Base-by-base conservation (phyloP, 2,329 filamentous ascomycete species). In the Sphaerulina vaccinii region DNA sequence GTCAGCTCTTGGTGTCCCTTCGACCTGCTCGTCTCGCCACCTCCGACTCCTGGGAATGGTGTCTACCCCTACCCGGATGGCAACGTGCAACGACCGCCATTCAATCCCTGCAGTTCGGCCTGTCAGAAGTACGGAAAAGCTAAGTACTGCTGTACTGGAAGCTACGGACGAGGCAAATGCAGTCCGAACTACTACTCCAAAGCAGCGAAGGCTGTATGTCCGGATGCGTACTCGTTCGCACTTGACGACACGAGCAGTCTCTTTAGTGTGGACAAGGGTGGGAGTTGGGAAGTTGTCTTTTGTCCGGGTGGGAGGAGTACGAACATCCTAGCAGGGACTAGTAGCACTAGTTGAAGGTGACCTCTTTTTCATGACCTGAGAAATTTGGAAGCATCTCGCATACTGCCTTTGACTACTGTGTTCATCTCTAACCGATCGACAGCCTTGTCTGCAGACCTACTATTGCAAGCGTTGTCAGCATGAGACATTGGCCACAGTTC, bases 41-140 rank as follows among this genome's bases (percentile, higher is more conserved):
- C 88, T 0, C 73, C 75, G 35, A 85, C 85, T 64, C 87, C 87
- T 9, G 82, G 82, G n/a, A 81, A 87, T 61, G 88, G 87, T 22
- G 78, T 91, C 16, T 91, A 90, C 63, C 85, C 87, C 1, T 92
- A 92, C 64, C 88, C 88, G 6, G 87, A 92, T 66, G 84, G 86
- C 71, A 79, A 81, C 51, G 82, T 91, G 33, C 70, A 83, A 55
- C 79, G 86, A 32, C 87, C 87, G 4, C 71, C 77, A 18, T 93
- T 92, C 70, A 82, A 88, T 51, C 88, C 89, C 2, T 93, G 89
- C 72, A 82, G 83, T 61, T 89, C 85, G 36, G 85, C 87, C 15
- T 93, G 89, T 65, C 80, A 86, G 9, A 85, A 85, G 59, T 85
- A 82, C 43, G 82, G 84, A 55, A 73, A 73, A 7, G 79, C 85